These are phyloP conservation scores for Globisporangium rhizosaccharum DNA, from an alignment of 352 stramenopile species.

Conservation along the genomic window DNA sequence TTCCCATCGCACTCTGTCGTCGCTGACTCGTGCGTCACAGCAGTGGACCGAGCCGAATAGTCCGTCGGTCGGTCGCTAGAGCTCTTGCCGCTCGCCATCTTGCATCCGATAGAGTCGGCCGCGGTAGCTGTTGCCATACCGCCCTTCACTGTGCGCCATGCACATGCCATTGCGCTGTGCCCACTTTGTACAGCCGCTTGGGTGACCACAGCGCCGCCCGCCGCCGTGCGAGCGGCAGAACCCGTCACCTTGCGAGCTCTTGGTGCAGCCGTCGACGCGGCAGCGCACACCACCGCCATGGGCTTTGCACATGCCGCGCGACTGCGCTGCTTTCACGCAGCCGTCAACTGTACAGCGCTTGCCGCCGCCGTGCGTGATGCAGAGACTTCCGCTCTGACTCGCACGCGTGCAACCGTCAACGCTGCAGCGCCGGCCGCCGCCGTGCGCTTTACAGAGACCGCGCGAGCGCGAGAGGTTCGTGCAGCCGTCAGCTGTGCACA, in stretches of 20 bases:
- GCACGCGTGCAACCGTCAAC: slow-evolving; percentile 74
- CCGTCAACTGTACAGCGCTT: slow-evolving; percentile 81
- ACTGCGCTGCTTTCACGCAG: slow-evolving; percentile 74
- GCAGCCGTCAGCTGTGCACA: slow-evolving; percentile 73
- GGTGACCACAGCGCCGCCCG: slow-evolving; percentile 63
- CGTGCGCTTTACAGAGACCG: slow-evolving; percentile 75
- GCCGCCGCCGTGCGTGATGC: slow-evolving; percentile 77
- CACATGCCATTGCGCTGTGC: slow-evolving; percentile 82
- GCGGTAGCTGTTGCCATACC: slow-evolving; percentile 80
- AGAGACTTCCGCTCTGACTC: slow-evolving; percentile 76
- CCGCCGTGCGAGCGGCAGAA: slow-evolving; percentile 79
- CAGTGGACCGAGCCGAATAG: slow-evolving; percentile 10
- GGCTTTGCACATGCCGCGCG: slow-evolving; percentile 80
- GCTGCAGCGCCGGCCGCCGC: slow-evolving; percentile 66
- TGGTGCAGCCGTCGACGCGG: slow-evolving; percentile 73
- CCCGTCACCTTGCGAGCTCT: slow-evolving; percentile 80
- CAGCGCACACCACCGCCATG: slow-evolving; percentile 79
- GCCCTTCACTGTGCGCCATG: slow-evolving; percentile 80
- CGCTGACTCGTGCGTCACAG: slow-evolving; percentile 1
- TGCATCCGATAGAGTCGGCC: slow-evolving; percentile 44
- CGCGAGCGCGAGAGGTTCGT: slow-evolving; percentile 72
- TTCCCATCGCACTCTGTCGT: too few species aligned
- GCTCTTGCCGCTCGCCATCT: slow-evolving; percentile 9
- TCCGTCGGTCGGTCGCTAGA: background rate
- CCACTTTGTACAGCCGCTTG: slow-evolving; percentile 73